These are phyloP conservation scores for Ascochyta lentis DNA, from an alignment of 2,329 filamentous ascomycete genomes.

Conservation along the genomic window DNA sequence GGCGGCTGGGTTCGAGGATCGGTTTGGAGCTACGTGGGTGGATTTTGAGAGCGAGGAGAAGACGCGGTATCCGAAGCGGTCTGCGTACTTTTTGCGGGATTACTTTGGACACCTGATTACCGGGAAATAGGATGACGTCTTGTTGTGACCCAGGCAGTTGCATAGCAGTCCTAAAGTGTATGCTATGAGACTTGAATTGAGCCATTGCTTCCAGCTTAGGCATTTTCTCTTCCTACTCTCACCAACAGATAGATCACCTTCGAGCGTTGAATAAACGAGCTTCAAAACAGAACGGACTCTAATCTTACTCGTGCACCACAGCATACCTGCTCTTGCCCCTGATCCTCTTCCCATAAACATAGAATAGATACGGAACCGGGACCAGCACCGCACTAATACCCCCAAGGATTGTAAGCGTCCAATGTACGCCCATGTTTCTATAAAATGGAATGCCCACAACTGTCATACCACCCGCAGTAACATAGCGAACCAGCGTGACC, in stretches of 20 bases:
- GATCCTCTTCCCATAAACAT: conserved; percentile 47
- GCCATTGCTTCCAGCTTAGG: too few relatives aligned
- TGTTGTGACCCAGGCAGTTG: too few relatives aligned
- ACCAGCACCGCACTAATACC: conserved; percentile 41
- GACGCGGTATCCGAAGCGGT: conserved; percentile 49
- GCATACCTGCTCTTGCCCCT: conserved; percentile 9
- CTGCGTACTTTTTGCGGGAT: conserved; percentile 18
- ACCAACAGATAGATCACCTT: too few relatives aligned
- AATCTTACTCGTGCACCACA: conserved; percentile 1
- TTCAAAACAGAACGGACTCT: too few relatives aligned
- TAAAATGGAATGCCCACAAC: conserved; percentile 51
- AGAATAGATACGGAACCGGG: conserved; percentile 54
- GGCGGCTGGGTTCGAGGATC: conserved; percentile 51
- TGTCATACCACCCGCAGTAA: conserved; percentile 51
- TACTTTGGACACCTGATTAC: conserved; percentile 12
- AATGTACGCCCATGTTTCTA: conserved; percentile 47
- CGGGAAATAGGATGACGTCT: neutral
- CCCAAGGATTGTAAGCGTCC: conserved; percentile 41
- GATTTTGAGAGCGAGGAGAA: conserved; percentile 49
- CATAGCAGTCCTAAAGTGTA: too few relatives aligned
- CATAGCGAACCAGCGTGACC: conserved; percentile 50
- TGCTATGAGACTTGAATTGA: too few relatives aligned
- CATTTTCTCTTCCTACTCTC: too few relatives aligned
- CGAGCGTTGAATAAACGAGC: too few relatives aligned
- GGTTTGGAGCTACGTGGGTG: conserved; percentile 53